These are phyloP conservation scores for Bryum argenteum DNA, from an alignment of 225 moss, liverwort and hornwort genomes.

Conservation along the genomic window DNA sequence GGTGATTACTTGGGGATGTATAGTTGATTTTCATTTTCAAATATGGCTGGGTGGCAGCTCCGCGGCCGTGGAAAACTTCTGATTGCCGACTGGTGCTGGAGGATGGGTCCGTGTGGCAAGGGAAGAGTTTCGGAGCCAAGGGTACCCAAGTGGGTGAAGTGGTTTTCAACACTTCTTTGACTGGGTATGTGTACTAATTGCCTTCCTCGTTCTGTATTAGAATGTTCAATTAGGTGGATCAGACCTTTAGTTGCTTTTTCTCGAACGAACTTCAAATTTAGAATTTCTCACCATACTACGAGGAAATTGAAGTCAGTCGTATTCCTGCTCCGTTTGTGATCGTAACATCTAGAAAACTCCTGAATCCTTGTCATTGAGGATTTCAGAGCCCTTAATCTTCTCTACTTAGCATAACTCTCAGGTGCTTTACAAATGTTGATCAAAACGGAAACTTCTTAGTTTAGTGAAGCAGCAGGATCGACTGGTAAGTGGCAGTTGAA, in stretches of 20 bases:
- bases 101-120: slow-evolving; percentile 94
- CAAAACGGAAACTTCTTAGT: neutral
- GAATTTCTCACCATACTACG: no score
- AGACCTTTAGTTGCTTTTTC: neutral
- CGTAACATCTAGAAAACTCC: neutral
- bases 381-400: neutral
- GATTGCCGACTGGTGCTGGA: slow-evolving; percentile 89
- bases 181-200: slow-evolving; percentile 62
- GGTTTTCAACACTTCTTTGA: slow-evolving; percentile 96
- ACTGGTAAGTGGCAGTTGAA: neutral
- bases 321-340: slow-evolving; percentile 10
- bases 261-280: no score
- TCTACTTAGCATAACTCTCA: neutral
- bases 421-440: neutral
- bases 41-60: slow-evolving; percentile 42
- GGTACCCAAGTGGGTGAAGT: slow-evolving; percentile 98
- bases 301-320: neutral
- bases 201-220: neutral
- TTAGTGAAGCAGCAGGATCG: neutral
- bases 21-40: no score
- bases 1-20: neutral
- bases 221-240: neutral
- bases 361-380: neutral
- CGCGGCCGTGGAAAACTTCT: slow-evolving; percentile 78
- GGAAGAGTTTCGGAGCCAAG: slow-evolving; percentile 85